Conservation (phyloP, 805 yeast species). For the Metschnikowia gelsemii region DNA sequence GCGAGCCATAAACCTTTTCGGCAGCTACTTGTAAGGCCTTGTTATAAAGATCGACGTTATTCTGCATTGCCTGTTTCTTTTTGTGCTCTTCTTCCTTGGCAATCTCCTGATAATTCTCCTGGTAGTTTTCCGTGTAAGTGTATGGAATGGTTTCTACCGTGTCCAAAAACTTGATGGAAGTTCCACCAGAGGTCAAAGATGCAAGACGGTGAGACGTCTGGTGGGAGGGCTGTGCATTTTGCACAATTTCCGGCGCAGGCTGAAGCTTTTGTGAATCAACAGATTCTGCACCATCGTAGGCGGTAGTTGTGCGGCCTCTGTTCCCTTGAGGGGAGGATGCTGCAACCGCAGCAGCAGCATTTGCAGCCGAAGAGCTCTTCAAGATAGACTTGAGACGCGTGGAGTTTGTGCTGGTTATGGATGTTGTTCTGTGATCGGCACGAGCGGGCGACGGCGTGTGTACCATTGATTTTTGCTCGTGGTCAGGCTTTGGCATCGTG, state of each 20-base stretch:
- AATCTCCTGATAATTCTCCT: constrained; percentile 10
- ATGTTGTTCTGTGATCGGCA: constrained; percentile 10
- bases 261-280: constrained; percentile 10
- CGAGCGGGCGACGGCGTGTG: constrained; percentile 6
- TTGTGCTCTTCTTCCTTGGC: constrained; percentile 12
- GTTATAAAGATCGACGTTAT: constrained; percentile 54
- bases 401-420: constrained; percentile 18
- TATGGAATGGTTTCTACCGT: constrained; percentile 39
- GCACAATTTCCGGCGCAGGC: constrained; percentile 8
- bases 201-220: constrained; percentile 7
- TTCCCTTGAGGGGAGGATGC: not conserved
- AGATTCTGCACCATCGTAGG: too few relatives aligned
- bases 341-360: constrained; percentile 11
- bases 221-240: too few relatives aligned
- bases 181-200: constrained; percentile 26
- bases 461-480: too few relatives aligned
- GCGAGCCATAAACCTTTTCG: constrained; percentile 52
- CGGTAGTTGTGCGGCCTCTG: too few relatives aligned
- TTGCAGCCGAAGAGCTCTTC: constrained; percentile 23
- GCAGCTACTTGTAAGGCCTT: constrained; percentile 56
- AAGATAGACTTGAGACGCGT: constrained; percentile 35
- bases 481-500: too few relatives aligned
- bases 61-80: constrained; percentile 18
- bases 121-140: constrained; percentile 6
- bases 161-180: constrained; percentile 39